Evolutionary conservation across 768 basidiomycete species (phyloP), one percentile per base, ranked within the genome.

Genomic region (Naganishia vaughanmartiniae): DNA sequence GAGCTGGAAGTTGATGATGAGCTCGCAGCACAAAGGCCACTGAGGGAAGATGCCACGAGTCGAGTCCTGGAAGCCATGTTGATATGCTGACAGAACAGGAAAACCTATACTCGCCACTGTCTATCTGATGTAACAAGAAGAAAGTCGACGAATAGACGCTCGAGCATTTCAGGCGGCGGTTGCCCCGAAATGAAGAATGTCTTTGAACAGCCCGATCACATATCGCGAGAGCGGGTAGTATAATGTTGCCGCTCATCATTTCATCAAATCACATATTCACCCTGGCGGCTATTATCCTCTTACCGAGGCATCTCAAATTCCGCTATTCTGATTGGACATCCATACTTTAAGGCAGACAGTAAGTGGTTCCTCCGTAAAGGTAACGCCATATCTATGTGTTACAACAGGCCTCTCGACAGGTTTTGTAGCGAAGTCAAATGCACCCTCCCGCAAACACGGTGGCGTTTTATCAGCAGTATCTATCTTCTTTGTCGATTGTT

Each of bases 161-260:
- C 60, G 39, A 19, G 17, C 4, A 51, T 51, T 51, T 51, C 46
- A 46, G 12, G 9, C 31, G 1, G 24, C 21, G 19, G 33, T 33
- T 36, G 36, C 36, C 42, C 34, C 57, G 42, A 34, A 24, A 34
- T 36, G 24, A 42, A 36, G 60, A 15, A 45, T 45, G 60, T 42
- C 60, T 45, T 60, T 42, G 42, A 42, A 15, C 10, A 24, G 14
- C 42, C 42, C 42, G 24, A 63, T 63, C n/a, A n/a, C n/a, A n/a
- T n/a, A n/a, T n/a, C 60, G 60, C 60, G 60, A 63, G n/a, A 17
- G 60, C 60, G 60, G 60, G 42, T 45, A n/a, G 42, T 46, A 63
- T 46, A 63, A 45, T n/a, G n/a, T 63, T 63, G 57, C 57, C 57
- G 57, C 57, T 21, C 34, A 58, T n/a, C 48, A n/a, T 24, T 3